Percentiles rank a stretch among this genome's conserved stretches.
Conservation (phyloP, 2,329 filamentous ascomycete species). For the Xylaria hypoxylon region DNA sequence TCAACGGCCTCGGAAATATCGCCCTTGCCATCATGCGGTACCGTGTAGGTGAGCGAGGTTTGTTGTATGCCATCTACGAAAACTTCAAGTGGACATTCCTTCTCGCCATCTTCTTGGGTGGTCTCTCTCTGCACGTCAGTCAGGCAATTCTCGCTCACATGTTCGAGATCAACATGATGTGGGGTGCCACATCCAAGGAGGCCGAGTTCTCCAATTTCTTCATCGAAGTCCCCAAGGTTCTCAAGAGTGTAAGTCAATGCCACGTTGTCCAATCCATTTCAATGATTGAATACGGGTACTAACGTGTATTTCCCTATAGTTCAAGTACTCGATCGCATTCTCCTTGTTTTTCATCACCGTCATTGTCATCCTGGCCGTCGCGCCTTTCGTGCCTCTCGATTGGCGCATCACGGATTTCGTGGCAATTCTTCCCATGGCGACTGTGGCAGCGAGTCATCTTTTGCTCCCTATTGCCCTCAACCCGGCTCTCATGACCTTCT, state of each 20-base stretch:
- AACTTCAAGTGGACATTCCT: conserved; percentile 80
- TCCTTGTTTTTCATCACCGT: conserved; percentile 66
- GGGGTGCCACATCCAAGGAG: conserved; percentile 88
- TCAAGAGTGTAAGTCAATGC: conserved; percentile 75
- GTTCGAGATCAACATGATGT: conserved; percentile 87
- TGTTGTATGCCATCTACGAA: conserved; percentile 68
- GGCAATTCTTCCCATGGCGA: conserved; percentile 80
- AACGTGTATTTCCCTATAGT: conserved; percentile 54
- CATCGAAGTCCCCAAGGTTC: conserved; percentile 81
- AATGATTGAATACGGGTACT: conserved; percentile 50
- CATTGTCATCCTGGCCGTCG: conserved; percentile 74
- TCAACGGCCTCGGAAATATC: conserved; percentile 79
- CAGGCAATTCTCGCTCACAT: conserved; percentile 85
- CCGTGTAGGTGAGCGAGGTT: conserved; percentile 71
- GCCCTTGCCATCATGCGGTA: conserved; percentile 79
- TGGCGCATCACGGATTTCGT: conserved; percentile 79
- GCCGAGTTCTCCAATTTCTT: conserved; percentile 85
- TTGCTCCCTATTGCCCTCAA: conserved; percentile 79
- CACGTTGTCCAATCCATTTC: conserved; percentile 52
- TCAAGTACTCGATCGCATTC: conserved; percentile 79
- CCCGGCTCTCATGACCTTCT: conserved; percentile 83
- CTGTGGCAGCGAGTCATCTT: conserved; percentile 75
- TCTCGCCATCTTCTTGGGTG: conserved; percentile 84
- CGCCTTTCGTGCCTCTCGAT: conserved; percentile 71
- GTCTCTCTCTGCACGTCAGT: conserved; percentile 82